Evolutionary conservation across 2,329 filamentous ascomycete genomes (phyloP), one percentile per base, ranked within the genome.

Genomic region (Fragosphaeria purpurea): DNA sequence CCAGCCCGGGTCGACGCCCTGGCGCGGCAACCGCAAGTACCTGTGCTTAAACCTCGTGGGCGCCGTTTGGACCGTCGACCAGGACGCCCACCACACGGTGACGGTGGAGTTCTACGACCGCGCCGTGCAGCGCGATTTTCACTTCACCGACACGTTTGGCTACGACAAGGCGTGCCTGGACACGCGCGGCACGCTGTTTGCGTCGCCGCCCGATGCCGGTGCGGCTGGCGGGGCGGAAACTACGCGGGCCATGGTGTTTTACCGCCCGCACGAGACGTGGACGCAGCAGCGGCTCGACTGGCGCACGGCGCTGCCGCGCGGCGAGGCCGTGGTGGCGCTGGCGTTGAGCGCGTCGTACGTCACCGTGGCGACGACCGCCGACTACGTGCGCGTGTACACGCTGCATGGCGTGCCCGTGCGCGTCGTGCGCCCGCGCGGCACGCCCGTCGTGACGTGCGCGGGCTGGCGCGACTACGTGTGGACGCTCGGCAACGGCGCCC

Each of bases 21-120:
- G 93, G 94, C 82, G 88, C 55, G 93, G 93, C 1, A 93, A 95
- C 65, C 78, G 93, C 56, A 88, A 91, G 62, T 95, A 98, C 63
- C 76, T 98, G 1, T 95, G 88, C 62, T 77, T 97, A 41, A 97
- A 97, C 63, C 71, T 98, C 53, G 87, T 90, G 48, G 93, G 94
- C 1, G 93, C 94, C 61, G 87, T 96, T 7, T 98, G 93, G 88
- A 97, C 91, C 0, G 88, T 98, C 13, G 87, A 95, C 59, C 93
- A 98, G 66, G 90, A 96, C 61, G 86, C 85, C 0, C 85, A 91
- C 59, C 82, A 97, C 63, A 98, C 93, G 2, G 84, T 98, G 9
- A 96, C 90, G 0, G 90, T 97, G 2, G 93, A 97, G 61, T 98
- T 98, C 65, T 96, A 97, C 64, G 94, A 98, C 65, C 85, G 89